Base-by-base conservation (phyloP, 768 basidiomycete genomes). In the Thelephora aurantiotincta region DNA sequence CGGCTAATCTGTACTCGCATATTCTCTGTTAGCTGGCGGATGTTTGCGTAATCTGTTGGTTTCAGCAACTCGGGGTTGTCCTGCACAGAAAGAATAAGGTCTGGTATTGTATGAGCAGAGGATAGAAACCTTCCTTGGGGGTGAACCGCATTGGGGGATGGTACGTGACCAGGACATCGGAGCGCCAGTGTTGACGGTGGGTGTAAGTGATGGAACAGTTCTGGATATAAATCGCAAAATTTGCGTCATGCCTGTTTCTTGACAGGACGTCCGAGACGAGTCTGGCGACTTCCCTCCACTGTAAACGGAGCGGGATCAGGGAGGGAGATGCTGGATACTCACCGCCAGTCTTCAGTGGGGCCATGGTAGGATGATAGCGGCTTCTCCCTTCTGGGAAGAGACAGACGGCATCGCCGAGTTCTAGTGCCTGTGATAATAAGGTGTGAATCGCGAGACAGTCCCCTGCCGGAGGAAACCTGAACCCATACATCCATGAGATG, bases 311-410 rank as follows among this genome's bases (percentile, higher is more conserved):
- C 45, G 45, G 14, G 50, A 5, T 22, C 13, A 18, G 19, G 26
- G 12, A 43, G 49, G 48, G 23, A 11, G 16, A 23, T 26, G 16
- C 18, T 18, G 12, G 30, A 14, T 2, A 60, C 68, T 41, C 47
- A 83, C 85, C 84, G 61, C 90, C 90, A 9, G 89, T 90, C 61
- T 88, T 89, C 45, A 93, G 61, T 2, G 89, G 86, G 3, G 88
- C 84, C 46, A 93, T 83, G n/a, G 75, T 79, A 0, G 89, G 86
- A 54, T 86, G 83, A 60, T 82, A 93, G 38, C 87, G 70, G 56
- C 85, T 88, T 66, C 80, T 73, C 1, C 90, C 91, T 64, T 92
- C 90, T 2, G 89, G 88, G 55, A 91, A 91, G 47, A 91, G 55
- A 57, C 84, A 89, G 2, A 88, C 72, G 13, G 84, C 82, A 57